Evolutionary conservation across 305 asterid species (phyloP).

Genomic region (Caryopteris hybrid): DNA sequence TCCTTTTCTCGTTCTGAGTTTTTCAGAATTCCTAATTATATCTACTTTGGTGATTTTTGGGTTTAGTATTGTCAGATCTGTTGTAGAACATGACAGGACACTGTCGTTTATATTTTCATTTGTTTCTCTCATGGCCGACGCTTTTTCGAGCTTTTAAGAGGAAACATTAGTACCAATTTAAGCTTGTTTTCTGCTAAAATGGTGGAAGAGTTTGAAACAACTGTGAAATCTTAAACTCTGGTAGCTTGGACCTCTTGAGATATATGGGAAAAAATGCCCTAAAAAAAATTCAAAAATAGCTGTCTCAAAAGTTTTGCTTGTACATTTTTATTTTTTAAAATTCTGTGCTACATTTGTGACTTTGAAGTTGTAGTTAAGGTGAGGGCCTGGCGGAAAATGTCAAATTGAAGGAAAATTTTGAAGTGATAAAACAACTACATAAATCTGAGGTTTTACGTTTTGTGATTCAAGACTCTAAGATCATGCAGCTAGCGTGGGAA

Average conservation of each 20-base stretch:
- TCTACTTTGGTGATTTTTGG: background rate
- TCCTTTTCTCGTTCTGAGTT: background rate
- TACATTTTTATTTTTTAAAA: too few relatives aligned
- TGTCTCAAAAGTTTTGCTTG: too few relatives aligned
- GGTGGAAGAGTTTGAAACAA: background rate
- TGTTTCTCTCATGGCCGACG: background rate
- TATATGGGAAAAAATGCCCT: too few relatives aligned
- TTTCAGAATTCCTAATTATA: background rate
- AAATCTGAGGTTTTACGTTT: background rate
- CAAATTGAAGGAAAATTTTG: background rate
- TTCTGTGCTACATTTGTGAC: background rate
- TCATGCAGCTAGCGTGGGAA: background rate
- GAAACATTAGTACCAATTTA: background rate
- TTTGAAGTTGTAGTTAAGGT: background rate
- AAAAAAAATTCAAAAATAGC: too few relatives aligned
- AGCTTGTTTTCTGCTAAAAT: background rate
- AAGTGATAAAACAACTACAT: background rate
- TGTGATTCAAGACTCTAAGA: background rate
- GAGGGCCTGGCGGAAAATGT: background rate
- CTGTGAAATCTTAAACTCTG: background rate
- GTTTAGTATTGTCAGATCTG: slow-evolving; percentile 8
- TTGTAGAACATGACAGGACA: background rate
- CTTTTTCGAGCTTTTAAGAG: too few relatives aligned
- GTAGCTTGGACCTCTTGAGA: too few relatives aligned
- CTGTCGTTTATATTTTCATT: background rate